Base-by-base conservation (phyloP, 257 asterid species). In the Orobanche coerulescens region DNA sequence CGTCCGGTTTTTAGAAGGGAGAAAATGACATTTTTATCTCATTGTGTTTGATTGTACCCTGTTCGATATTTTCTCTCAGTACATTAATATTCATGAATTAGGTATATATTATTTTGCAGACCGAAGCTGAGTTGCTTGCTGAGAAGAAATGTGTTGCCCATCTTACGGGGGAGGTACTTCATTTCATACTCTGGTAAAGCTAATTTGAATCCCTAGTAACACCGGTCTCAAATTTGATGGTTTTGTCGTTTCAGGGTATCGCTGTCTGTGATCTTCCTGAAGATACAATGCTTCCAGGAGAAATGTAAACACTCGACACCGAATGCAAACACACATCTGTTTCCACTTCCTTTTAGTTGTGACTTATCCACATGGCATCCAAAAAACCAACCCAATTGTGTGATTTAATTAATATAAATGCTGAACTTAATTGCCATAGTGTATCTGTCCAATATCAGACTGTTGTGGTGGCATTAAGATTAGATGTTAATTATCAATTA, bases 231-330 rank as follows among this genome's bases (percentile, higher is more conserved):
- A 16, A n/a, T 4, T 15, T 1, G 22, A 5, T n/a, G n/a, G 3
- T 47, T 12, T 24, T 70, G 11, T 22, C 47, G 48, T 56, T 15
- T n/a, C 66, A 71, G 76, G 98, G 98, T 39, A 65, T 92, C 34
- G 95, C 97, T 36, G 86, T 92, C 11, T 92, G 98, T 66, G 97
- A 92, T 82, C 82, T 92, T 24, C 98, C 98, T 0, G 98, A 58
- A 28, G 98, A 92, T 64, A 92, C 96, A 0, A 92, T 92, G 98
- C 98, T 92, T 76, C 98, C 96, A 0, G 98, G 98, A 76, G 98
- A 92, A 74, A 82, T 88, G 93, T 92, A 70, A 78, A 59, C 10
- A 3, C 34, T 3, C 0, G 14, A 3, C 2, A 8, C 24, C 13
- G 22, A 34, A 13, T 4, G 18, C 49, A 15, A 25, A 20, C 53